Conservation (phyloP, 2,329 filamentous ascomycete genomes). For the Talaromyces sp. region DNA sequence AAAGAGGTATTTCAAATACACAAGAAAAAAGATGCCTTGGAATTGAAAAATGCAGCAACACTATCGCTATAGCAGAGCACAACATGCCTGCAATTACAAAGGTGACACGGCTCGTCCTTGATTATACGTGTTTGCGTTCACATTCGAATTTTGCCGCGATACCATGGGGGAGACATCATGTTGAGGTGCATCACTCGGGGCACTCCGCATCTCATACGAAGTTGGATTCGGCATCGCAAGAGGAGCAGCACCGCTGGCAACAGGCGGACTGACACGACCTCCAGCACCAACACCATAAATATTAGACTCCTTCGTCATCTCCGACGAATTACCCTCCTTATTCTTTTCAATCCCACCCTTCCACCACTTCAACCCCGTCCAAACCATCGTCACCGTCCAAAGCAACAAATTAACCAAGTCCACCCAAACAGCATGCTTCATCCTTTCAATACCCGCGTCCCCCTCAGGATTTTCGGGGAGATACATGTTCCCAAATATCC, state of each 20-base stretch:
- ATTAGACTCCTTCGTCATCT: background rate
- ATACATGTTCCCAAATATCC: conserved; percentile 78
- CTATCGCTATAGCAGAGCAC: background rate
- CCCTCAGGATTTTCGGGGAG: conserved; percentile 65
- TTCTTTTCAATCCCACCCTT: background rate
- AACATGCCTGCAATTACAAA: background rate
- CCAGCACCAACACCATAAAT: background rate
- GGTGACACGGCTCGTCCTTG: background rate
- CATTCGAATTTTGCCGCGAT: background rate
- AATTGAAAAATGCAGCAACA: background rate
- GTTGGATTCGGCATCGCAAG: background rate
- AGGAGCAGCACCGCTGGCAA: background rate
- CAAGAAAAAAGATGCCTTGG: background rate
- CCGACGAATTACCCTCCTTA: background rate
- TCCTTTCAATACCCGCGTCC: conserved; percentile 62
- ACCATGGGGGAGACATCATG: background rate
- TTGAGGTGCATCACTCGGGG: background rate
- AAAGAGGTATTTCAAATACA: background rate
- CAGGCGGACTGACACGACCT: background rate
- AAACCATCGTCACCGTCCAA: conserved; percentile 64
- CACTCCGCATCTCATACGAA: background rate
- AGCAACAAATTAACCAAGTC: conserved; percentile 71
- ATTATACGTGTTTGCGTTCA: background rate
- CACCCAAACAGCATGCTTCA: conserved; percentile 86
- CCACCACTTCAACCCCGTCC: conserved; percentile 34